Evolutionary conservation across 129 eudicot species (phyloP).

Genomic region (Pittosporum tobira): DNA sequence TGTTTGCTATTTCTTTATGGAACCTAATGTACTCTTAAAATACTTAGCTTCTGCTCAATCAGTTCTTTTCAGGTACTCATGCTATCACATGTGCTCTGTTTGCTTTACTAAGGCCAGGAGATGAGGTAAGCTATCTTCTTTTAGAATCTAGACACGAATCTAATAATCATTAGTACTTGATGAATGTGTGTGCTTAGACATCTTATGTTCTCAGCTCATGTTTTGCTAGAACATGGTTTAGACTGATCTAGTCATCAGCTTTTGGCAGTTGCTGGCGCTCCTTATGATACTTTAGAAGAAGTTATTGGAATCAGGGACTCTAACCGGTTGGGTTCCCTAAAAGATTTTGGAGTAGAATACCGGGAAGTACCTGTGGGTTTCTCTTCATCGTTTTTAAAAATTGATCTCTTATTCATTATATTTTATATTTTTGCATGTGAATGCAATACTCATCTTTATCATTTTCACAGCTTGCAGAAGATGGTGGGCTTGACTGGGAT

Average conservation of each 20-base stretch:
- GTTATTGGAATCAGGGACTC: conserved; percentile 92
- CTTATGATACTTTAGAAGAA: conserved; percentile 95
- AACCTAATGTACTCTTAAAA: conserved; percentile 1
- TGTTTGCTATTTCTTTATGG: conserved; percentile 1
- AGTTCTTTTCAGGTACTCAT: conserved; percentile 99
- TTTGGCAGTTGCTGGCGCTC: conserved; percentile 98
- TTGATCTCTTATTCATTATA: neutral
- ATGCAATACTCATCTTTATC: neutral
- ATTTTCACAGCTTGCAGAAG: conserved; percentile 78
- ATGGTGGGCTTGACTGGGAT: conserved; percentile 91
- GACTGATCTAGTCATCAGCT: conserved; percentile 45
- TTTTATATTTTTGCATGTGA: neutral
- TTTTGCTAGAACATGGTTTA: conserved; percentile 10
- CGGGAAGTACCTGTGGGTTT: conserved; percentile 82
- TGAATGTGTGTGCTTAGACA: neutral
- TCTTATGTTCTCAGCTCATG: neutral
- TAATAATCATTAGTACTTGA: neutral
- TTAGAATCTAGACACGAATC: neutral
- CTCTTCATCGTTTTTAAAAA: conserved; percentile 1
- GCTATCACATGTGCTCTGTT: conserved; percentile 96
- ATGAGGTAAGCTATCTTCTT: conserved; percentile 52
- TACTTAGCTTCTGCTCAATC: conserved; percentile 8
- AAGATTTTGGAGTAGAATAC: conserved; percentile 77
- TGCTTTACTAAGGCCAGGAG: conserved; percentile 93
- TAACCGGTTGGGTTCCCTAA: conserved; percentile 63